A percentile compares a stretch with the other conserved stretches of the same genome.
These are phyloP conservation scores for Neurospora intermedia DNA, from an alignment of 495 filamentous ascomycete species.

Conservation along the genomic window DNA sequence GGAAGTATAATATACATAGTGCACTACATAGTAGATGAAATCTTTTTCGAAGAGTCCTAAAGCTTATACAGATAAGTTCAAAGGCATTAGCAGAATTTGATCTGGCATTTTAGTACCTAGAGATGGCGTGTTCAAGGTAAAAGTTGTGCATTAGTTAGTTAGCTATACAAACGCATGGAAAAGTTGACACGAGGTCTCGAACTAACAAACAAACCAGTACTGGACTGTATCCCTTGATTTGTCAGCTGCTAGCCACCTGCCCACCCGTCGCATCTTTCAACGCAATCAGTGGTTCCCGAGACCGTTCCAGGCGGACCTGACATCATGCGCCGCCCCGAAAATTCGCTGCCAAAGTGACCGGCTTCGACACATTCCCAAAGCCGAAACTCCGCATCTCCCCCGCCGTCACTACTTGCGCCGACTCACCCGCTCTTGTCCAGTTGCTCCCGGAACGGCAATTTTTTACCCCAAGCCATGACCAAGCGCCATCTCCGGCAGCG, in stretches of 20 bases:
- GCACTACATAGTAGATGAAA: too few relatives aligned
- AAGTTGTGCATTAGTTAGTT: too few relatives aligned
- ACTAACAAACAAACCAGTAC: too few relatives aligned
- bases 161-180: too few relatives aligned
- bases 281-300: background rate
- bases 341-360: constrained; percentile 20
- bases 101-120: too few relatives aligned
- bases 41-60: too few relatives aligned
- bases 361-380: background rate
- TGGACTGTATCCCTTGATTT: constrained; percentile 5
- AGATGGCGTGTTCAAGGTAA: too few relatives aligned
- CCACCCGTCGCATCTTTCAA: background rate
- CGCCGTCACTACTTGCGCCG: background rate
- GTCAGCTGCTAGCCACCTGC: constrained; percentile 5
- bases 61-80: too few relatives aligned
- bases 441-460: background rate
- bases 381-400: background rate
- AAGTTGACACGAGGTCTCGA: too few relatives aligned
- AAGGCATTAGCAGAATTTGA: too few relatives aligned
- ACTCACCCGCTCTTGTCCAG: background rate
- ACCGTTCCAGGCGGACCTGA: constrained; percentile 15
- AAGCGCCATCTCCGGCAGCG: background rate
- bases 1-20: too few relatives aligned
- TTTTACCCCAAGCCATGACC: background rate
- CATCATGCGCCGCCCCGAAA: constrained; percentile 27